phyloP scores from a whole-genome alignment of 371 early-diverging fungal species.

The Batrachochytrium dendrobatidis region DNA sequence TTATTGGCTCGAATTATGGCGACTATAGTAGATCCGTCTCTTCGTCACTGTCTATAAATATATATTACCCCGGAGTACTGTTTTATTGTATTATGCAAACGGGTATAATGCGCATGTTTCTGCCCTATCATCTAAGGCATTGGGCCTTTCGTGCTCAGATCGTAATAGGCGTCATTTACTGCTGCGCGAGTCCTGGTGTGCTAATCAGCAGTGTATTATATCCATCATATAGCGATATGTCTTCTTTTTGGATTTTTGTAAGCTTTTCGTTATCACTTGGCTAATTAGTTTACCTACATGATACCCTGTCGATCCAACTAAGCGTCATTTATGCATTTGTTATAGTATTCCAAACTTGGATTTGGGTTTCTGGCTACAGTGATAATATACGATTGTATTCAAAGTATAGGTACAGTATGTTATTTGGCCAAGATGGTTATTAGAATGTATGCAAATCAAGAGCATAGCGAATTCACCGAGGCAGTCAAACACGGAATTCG shows the following conservation, averaged over 20 bases:
- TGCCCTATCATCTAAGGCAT: neutral
- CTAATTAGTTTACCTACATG: no score
- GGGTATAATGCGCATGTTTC: neutral
- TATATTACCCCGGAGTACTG: neutral
- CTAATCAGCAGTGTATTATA: neutral
- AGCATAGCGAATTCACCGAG: neutral
- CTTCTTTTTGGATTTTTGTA: conserved; percentile 1
- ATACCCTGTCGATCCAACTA: no score
- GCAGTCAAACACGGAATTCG: neutral
- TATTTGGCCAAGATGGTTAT: neutral
- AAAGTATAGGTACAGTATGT: neutral
- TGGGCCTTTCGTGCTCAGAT: neutral
- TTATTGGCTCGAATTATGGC: neutral
- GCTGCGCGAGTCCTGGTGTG: neutral
- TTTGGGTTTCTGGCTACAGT: neutral
- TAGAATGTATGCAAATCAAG: neutral
- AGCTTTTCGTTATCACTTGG: no score
- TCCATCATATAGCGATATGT: no score
- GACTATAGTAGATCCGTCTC: neutral
- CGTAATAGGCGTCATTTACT: neutral
- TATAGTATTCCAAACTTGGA: neutral
- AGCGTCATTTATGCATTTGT: no score
- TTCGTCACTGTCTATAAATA: neutral
- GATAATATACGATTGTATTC: neutral
- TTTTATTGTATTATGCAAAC: neutral